phyloP scores from a whole-genome alignment of 305 asterid genomes.

The Salvia sclarea region DNA sequence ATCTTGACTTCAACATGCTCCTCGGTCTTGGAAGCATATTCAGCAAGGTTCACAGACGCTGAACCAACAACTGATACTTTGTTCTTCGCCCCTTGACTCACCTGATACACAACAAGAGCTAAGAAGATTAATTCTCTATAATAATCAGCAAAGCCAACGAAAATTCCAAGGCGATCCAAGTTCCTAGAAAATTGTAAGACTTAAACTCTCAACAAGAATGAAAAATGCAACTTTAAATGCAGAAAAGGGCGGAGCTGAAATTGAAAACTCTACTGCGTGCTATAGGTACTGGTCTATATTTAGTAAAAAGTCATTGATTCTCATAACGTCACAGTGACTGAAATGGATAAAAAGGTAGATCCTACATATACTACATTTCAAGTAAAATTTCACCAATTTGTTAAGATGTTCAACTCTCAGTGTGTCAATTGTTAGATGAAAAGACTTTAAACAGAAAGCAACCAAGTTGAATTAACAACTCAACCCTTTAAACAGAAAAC shows the following conservation, averaged over 20 bases:
- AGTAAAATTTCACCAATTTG: neutral
- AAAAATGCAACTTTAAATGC: neutral
- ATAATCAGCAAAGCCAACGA: neutral
- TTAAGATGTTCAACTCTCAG: neutral
- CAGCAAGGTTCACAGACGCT: constrained; percentile 75
- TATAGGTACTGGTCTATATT: neutral
- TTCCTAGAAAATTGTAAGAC: neutral
- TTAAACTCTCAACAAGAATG: neutral
- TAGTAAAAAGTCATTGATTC: constrained; percentile 1
- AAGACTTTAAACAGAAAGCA: constrained; percentile 8
- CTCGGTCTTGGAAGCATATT: constrained; percentile 60
- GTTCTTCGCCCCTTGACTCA: constrained; percentile 64
- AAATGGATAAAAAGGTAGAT: constrained; percentile 15
- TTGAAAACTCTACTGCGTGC: neutral
- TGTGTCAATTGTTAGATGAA: constrained; percentile 10
- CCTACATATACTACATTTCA: neutral
- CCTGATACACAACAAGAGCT: constrained; percentile 41
- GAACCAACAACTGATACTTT: constrained; percentile 63
- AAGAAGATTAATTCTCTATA: neutral
- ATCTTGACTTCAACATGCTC: constrained; percentile 57
- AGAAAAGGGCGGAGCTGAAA: constrained; percentile 5
- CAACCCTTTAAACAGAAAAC: neutral
- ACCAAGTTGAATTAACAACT: constrained; percentile 10
- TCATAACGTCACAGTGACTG: constrained; percentile 5
- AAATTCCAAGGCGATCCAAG: neutral